phyloP scores from a whole-genome alignment of 805 yeast genomes.

The Candida pseudoglaebosa region DNA sequence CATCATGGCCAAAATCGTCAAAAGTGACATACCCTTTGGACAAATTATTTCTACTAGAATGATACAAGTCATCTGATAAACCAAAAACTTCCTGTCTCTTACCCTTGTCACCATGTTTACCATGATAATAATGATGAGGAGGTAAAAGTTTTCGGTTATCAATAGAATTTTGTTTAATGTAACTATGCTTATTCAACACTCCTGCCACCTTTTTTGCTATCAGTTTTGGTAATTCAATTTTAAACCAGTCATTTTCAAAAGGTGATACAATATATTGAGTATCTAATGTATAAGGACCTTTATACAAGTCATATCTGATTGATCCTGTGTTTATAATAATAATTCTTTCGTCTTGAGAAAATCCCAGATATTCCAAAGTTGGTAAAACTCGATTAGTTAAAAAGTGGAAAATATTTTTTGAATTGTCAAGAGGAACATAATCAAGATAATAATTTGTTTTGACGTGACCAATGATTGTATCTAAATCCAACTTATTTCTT shows the following conservation, averaged over 20 bases:
- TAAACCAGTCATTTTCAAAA: conserved; percentile 75
- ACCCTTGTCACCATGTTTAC: not conserved
- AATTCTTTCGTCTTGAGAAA: conserved; percentile 26
- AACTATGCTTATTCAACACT: conserved; percentile 54
- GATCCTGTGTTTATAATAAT: conserved; percentile 84
- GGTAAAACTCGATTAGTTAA: conserved; percentile 57
- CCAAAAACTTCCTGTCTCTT: conserved; percentile 3
- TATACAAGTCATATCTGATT: conserved; percentile 77
- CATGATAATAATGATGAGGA: conserved; percentile 16
- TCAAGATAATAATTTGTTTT: conserved; percentile 56
- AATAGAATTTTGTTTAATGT: conserved; percentile 26
- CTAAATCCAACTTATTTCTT: conserved; percentile 50
- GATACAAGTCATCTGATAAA: not conserved
- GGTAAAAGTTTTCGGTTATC: conserved; percentile 19
- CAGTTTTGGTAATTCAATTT: conserved; percentile 53
- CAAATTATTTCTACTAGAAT: conserved; percentile 12
- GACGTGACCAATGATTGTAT: conserved; percentile 61
- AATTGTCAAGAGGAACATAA: conserved; percentile 52
- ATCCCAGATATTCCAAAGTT: conserved; percentile 25
- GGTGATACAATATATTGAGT: conserved; percentile 83
- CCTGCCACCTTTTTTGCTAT: conserved; percentile 53
- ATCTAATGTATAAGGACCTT: conserved; percentile 79
- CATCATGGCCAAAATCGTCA: conserved; percentile 82
- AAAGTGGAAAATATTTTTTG: conserved; percentile 54
- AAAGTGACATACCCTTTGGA: conserved; percentile 73